These are phyloP conservation scores for Lactifluus pinguis DNA, from an alignment of 768 basidiomycete genomes.

Conservation along the genomic window DNA sequence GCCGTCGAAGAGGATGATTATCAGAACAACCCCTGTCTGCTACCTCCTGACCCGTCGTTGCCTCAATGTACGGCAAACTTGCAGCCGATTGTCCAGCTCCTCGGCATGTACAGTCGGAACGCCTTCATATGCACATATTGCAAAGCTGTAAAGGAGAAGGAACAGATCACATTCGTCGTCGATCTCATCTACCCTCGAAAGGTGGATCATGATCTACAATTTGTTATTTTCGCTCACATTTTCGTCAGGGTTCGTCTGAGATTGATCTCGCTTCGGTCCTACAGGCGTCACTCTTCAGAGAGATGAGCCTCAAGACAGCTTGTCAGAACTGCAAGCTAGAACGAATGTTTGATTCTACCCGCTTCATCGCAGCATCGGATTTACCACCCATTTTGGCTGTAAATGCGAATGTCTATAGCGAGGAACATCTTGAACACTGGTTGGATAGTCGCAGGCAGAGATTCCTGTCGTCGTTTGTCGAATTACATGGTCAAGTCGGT, in stretches of 20 bases:
- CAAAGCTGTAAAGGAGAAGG: slow-evolving; percentile 60
- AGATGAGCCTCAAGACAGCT: slow-evolving; percentile 77
- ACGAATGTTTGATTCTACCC: slow-evolving; percentile 58
- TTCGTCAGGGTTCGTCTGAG: slow-evolving; percentile 28
- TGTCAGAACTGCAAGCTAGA: slow-evolving; percentile 80
- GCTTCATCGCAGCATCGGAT: slow-evolving; percentile 52
- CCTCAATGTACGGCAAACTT: slow-evolving; percentile 25
- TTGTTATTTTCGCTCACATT: slow-evolving; percentile 17
- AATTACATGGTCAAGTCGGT: slow-evolving; percentile 50
- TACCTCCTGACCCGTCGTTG: slow-evolving; percentile 27
- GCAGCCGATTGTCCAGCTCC: slow-evolving; percentile 75
- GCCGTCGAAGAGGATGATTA: slow-evolving; percentile 61
- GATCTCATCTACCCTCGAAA: slow-evolving; percentile 84
- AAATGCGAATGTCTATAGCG: slow-evolving; percentile 73
- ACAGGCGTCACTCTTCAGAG: slow-evolving; percentile 65
- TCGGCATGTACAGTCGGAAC: slow-evolving; percentile 74
- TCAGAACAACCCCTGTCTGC: slow-evolving; percentile 47
- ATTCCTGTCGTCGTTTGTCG: slow-evolving; percentile 52
- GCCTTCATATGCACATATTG: slow-evolving; percentile 69
- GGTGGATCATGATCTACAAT: slow-evolving; percentile 33
- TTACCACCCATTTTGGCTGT: slow-evolving; percentile 81
- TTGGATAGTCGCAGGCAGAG: slow-evolving; percentile 47
- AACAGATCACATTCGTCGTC: slow-evolving; percentile 71
- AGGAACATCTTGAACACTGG: slow-evolving; percentile 72
- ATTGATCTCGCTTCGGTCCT: slow-evolving; percentile 61